Evolutionary conservation across 805 yeast species (phyloP), one percentile per base, ranked within the genome.

Genomic region (Tetrapisispora namnaoensis): DNA sequence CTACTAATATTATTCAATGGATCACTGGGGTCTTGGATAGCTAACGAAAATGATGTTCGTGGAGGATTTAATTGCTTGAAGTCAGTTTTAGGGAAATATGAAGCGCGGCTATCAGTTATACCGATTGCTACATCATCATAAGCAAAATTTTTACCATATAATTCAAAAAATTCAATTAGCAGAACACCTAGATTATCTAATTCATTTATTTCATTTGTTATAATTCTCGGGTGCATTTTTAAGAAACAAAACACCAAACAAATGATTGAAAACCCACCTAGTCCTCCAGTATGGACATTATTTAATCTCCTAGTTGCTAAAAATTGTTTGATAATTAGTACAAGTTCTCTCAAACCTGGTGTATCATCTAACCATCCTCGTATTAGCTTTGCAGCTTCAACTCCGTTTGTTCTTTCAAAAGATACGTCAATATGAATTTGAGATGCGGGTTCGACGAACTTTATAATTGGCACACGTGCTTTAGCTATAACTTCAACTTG

Each of bases 201-300:
- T 2, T 88, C 80, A 44, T 77, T 73, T 48, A 89, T 83, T 42
- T 79, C 78, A 7, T 78, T 74, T 0, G 95, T 78, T 1, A 82
- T 63, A 13, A 88, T 61, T 54, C 89, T 73, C 16, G 96, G 96
- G 63, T 91, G 98, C 53, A 85, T 69, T 55, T 73, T 76, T 52
- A 90, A 66, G 60, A 90, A 89, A 17, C 91, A 80, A 57, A 81
- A 82, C 17, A 85, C 88, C 61, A 93, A 60, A 58, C 96, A 89
- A 41, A 90, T 87, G n/a, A 87, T 86, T 8, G 96, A 80, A 63
- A 83, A 91, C 0, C 98, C 98, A 39, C 99, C 98, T 6, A 91
- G 69, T 0, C 98, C 98, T 46, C 99, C 99, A 21, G 82, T 81
- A 57, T 85, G 95, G 16, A 91, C 98, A 53, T 86, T 84, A 59